Evolutionary conservation across 2,329 filamentous ascomycete species (phyloP).

Genomic region (Cladosporium sp.): DNA sequence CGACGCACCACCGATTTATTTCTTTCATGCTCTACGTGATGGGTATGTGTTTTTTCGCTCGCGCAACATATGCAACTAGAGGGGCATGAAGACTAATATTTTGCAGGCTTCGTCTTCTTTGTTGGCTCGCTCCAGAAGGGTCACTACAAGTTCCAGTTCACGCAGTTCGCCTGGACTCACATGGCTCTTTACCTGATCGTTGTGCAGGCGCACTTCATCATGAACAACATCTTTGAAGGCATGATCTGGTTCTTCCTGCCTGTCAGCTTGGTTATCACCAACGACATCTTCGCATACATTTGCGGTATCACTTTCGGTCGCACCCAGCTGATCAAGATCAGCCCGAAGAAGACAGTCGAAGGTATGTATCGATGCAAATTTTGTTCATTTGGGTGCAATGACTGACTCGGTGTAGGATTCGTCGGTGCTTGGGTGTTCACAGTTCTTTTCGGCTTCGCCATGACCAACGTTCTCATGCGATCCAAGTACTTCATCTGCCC

Average conservation of each 20-base stretch:
- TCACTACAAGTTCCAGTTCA: conserved; percentile 98
- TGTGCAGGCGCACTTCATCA: conserved; percentile 96
- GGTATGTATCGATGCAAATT: conserved; percentile 16
- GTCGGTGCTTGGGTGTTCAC: conserved; percentile 96
- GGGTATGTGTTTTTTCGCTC: conserved; percentile 53
- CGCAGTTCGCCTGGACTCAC: conserved; percentile 98
- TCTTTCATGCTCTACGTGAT: conserved; percentile 98
- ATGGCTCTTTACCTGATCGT: conserved; percentile 98
- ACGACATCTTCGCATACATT: conserved; percentile 97
- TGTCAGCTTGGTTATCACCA: conserved; percentile 90
- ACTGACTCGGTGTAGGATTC: conserved; percentile 56
- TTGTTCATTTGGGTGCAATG: background rate
- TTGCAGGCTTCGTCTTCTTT: conserved; percentile 90
- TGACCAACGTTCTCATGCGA: conserved; percentile 79
- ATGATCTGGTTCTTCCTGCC: conserved; percentile 99
- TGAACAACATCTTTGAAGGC: conserved; percentile 99
- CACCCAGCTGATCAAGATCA: conserved; percentile 95
- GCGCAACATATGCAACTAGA: background rate
- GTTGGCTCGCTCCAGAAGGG: conserved; percentile 91
- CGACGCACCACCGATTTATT: conserved; percentile 97
- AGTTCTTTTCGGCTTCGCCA: conserved; percentile 73
- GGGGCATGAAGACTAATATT: background rate
- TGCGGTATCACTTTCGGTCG: conserved; percentile 95
- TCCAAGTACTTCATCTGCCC: conserved; percentile 99
- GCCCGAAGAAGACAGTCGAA: conserved; percentile 98